Base-by-base conservation (phyloP, 306 rosid genomes). In the Trifolium pratense region DNA sequence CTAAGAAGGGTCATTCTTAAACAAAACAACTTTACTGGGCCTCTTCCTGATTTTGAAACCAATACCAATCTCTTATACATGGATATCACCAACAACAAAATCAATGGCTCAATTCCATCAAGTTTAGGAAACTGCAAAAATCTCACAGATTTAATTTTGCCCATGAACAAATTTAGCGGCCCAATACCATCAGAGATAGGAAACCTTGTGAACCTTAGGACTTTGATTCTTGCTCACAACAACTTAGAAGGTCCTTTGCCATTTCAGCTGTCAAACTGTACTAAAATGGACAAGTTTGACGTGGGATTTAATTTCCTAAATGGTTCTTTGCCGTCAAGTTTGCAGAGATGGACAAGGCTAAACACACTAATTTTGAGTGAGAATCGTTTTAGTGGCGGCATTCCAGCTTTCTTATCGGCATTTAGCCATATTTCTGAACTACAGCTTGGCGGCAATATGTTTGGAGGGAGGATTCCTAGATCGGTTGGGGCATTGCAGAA, bases 241-340 rank as follows among this genome's bases (percentile, higher is more conserved):
- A 73, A 58, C 36, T 79, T 94, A 51, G 86, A 75, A 75, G 97
- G 97, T 63, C 82, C 90, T 70, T 65, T 94, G 79, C 89, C 97
- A 6, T 43, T 88, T 75, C 83, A 82, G 60, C 81, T 94, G 29
- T 88, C 92, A 51, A 80, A 80, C 7, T 91, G 94, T 75, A 56
- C 75, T 56, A 86, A 77, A 64, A 21, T 94, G 84, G 78, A 57
- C 20, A 12, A 5, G 6, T 85, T 91, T 68, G 88, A 88, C 69
- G 96, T 78, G 46, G 94, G 96, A 39, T 91, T 86, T 78, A 94
- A 89, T 82, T 75, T 76, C 73, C 61, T 93, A 69, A 93, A 85
- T 63, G 94, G 96, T 70, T 82, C 90, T 5, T 60, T 94, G 49
- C 91, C 96, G 12, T 79, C 51, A 18, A 84, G 87, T 68, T 72